These are phyloP conservation scores for Saururus chinensis DNA, from an alignment of 164 flowering plant species.

Conservation along the genomic window DNA sequence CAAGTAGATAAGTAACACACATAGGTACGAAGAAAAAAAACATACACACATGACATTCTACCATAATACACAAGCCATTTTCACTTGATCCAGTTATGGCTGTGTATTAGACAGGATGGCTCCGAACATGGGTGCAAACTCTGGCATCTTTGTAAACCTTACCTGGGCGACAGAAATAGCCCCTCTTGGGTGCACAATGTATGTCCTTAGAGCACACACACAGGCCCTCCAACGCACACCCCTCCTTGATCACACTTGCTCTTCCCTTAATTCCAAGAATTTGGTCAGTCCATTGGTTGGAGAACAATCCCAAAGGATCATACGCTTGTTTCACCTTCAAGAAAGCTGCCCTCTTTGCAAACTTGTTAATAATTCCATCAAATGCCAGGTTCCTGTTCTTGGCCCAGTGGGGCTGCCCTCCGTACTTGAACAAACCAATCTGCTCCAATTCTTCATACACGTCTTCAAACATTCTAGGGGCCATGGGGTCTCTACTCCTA, in stretches of 20 bases:
- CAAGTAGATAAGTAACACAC: no score
- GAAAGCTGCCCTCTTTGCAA: conserved; percentile 25
- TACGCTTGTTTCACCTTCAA: conserved; percentile 41
- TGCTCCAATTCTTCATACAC: conserved; percentile 70
- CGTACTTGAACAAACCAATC: conserved; percentile 53
- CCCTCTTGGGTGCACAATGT: conserved; percentile 61
- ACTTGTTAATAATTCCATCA: conserved; percentile 41
- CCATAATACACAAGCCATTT: no score
- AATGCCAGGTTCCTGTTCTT: conserved; percentile 69
- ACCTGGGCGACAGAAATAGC: conserved; percentile 58
- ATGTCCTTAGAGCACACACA: conserved; percentile 56
- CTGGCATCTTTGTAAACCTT: conserved; percentile 50
- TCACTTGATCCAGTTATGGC: no score
- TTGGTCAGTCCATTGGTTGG: conserved; percentile 73
- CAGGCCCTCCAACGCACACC: conserved; percentile 77
- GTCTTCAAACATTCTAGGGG: conserved; percentile 50
- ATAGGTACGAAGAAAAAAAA: no score
- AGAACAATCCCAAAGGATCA: conserved; percentile 60
- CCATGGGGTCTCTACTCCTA: conserved; percentile 40
- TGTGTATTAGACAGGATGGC: no score
- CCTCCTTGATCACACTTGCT: conserved; percentile 27
- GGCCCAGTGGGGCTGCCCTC: conserved; percentile 72
- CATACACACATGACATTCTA: no score
- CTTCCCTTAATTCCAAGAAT: conserved; percentile 48
- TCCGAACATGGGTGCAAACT: conserved; percentile 32